Conservation (phyloP, 2,329 filamentous ascomycete species). For the Colletotrichum chlorophyti region DNA sequence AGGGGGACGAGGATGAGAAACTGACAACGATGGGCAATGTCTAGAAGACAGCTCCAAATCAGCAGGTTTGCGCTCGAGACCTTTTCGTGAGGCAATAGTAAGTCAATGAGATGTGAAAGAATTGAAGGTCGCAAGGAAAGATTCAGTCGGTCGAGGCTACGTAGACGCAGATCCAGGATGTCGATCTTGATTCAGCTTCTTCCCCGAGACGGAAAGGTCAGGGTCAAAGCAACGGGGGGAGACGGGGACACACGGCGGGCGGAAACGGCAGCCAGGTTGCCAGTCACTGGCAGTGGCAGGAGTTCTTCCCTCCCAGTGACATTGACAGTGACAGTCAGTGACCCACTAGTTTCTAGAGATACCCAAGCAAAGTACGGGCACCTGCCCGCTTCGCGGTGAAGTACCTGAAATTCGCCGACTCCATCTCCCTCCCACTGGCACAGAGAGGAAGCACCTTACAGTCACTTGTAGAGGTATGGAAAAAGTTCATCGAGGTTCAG, state of each 20-base stretch:
- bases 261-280: no score
- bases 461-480: no score
- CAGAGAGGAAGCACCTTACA: no score
- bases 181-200: not conserved
- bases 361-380: no score
- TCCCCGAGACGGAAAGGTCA: not conserved
- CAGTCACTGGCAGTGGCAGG: not conserved
- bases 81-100: not conserved
- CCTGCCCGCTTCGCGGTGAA: no score
- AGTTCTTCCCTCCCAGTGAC: not conserved
- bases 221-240: no score
- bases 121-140: constrained; percentile 2
- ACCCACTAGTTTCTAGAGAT: no score
- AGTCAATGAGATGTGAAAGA: constrained; percentile 16
- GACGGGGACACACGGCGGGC: no score
- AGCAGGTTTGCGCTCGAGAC: not conserved
- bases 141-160: constrained; percentile 1
- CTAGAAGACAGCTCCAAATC: not conserved
- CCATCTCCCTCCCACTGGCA: no score
- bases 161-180: not conserved
- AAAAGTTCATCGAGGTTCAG: no score
- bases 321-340: no score
- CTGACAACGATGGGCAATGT: not conserved
- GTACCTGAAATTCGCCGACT: no score
- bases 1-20: not conserved